Conservation (phyloP, 1,284 basidiomycete species). For the Heterobasidion irregulare region DNA sequence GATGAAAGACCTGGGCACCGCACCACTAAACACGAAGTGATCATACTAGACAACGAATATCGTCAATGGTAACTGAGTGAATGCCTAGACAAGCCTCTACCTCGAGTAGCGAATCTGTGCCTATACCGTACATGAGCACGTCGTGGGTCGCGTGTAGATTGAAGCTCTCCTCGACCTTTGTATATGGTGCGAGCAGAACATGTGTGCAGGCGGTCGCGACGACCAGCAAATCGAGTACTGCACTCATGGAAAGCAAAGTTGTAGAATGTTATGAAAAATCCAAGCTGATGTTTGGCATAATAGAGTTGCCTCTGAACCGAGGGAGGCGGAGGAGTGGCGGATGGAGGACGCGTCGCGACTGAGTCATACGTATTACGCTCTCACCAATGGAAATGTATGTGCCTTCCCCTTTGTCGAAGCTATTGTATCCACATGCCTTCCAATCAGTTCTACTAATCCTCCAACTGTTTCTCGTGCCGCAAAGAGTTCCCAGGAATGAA, state of each 20-base stretch:
- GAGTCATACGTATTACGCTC: no score
- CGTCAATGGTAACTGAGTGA: neutral
- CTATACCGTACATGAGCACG: constrained; percentile 69
- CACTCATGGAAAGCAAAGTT: neutral
- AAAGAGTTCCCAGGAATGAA: neutral
- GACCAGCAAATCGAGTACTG: constrained; percentile 43
- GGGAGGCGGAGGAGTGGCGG: no score
- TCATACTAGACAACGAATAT: constrained; percentile 57
- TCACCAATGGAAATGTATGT: no score
- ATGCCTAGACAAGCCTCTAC: constrained; percentile 28
- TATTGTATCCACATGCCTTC: no score
- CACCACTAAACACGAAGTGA: constrained; percentile 84
- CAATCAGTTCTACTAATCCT: no score
- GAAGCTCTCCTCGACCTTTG: constrained; percentile 98
- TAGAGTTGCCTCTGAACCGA: no score
- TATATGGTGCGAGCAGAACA: constrained; percentile 77
- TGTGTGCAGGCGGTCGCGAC: constrained; percentile 53
- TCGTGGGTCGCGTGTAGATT: constrained; percentile 92
- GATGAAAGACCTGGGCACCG: constrained; percentile 85
- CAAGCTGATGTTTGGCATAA: no score
- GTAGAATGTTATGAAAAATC: no score
- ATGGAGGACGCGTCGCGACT: no score
- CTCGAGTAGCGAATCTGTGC: constrained; percentile 31
- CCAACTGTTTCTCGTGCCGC: neutral
- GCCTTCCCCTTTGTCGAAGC: no score